Evolutionary conservation across 495 filamentous ascomycete species (phyloP).

Genomic region (Xylaria scruposa): DNA sequence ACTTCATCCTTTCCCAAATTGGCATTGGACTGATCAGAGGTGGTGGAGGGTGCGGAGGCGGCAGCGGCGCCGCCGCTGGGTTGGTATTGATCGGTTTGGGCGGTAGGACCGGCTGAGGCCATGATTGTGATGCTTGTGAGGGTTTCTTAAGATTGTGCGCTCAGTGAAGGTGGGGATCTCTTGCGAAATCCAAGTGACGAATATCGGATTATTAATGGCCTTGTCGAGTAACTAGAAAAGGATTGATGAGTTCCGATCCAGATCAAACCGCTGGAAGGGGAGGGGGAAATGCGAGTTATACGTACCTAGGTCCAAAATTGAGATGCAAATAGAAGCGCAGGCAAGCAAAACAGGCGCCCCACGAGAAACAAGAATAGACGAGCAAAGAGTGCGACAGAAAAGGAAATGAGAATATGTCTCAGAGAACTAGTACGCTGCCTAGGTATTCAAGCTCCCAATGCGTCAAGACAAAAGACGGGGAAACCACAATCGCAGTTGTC

Average conservation of each 20-base stretch:
- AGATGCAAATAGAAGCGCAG: constrained; percentile 13
- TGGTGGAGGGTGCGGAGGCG: constrained; percentile 25
- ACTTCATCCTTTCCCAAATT: constrained; percentile 79
- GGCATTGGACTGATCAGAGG: constrained; percentile 32
- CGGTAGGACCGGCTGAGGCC: constrained; percentile 56
- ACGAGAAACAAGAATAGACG: not conserved
- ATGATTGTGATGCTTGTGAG: constrained; percentile 45
- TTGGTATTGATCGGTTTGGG: constrained; percentile 48
- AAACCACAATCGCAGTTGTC: not conserved
- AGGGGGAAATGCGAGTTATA: not conserved
- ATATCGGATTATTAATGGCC: constrained; percentile 7
- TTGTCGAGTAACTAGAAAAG: constrained; percentile 8
- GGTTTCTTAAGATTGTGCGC: constrained; percentile 32
- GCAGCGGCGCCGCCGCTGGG: constrained; percentile 35
- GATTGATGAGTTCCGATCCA: not conserved
- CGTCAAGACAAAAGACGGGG: not conserved
- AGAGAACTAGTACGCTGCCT: constrained; percentile 1
- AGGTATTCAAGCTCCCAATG: not conserved
- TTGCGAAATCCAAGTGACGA: constrained; percentile 16
- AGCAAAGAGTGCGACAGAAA: constrained; percentile 11
- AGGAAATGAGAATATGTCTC: constrained; percentile 14
- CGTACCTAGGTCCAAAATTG: constrained; percentile 19
- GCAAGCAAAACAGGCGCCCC: constrained; percentile 19
- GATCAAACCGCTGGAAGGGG: not conserved
- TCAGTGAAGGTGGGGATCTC: constrained; percentile 26